Evolutionary conservation across 106 monocot genomes (phyloP), one percentile per base, ranked within the genome.

Genomic region (Apostasia shenzhenica): DNA sequence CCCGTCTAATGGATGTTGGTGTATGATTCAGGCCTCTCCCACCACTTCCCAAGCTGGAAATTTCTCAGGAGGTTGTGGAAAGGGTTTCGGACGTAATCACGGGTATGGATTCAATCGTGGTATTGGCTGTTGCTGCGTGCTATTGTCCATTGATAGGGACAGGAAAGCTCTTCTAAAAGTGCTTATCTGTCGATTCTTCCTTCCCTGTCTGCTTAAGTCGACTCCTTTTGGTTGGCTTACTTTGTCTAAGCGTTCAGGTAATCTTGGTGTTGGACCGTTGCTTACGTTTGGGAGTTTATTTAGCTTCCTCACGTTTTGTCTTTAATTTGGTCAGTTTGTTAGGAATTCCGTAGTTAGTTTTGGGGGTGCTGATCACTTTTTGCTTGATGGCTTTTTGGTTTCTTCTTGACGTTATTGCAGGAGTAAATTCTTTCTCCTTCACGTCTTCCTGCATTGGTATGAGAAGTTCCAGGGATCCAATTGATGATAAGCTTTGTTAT

Each of bases 291-390:
- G 95, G 14, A 77, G 86, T 62, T 71, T 97, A 57, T 86, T 89
- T 79, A 89, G 79, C 66, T 87, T 97, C 76, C 75, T 86, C 13
- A 97, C 95, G 10, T 70, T 70, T 97, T 61, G 63, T 86, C 67
- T 97, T 89, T 79, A 77, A n/a, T n/a, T 97, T 57, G 88, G 95
- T 97, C 69, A 82, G 86, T 86, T 83, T 57, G 62, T 62, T 6
- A 45, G 11, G 11, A 62, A 8, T 62, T 8, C 6, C 3, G 12
- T 43, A 62, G 1, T 6, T 45, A 4, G 4, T 45, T 2, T 62
- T 10, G 45, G 44, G 44, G 13, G 45, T 12, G 45, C 2, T 45
- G 6, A 2, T 6, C 13, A 7, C 26, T 49, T 1, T 45, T 63
- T 1, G 48, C 37, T n/a, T 65, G 43, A 48, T 26, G 26, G 26